Base-by-base conservation (phyloP, 768 basidiomycete genomes). In the Russula compacta region DNA sequence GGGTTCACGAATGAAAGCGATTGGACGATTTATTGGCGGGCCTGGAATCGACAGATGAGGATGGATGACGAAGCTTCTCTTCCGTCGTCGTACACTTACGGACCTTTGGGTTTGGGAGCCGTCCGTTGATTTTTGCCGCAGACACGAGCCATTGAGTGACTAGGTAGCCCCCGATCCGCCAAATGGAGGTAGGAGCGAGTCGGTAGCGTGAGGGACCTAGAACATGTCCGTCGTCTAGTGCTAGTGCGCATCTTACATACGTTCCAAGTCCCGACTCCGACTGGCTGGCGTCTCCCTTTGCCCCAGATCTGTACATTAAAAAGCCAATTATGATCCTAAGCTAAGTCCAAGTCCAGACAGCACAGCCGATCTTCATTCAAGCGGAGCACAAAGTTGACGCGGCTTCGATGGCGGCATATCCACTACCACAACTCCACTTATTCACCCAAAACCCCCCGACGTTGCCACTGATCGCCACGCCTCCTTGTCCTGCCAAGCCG, bases 181-280 rank as follows among this genome's bases (percentile, higher is more conserved):
- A 44, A 61, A 38, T 21, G 33, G n/a, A 53, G 47, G 56, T 61
- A 48, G 54, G 49, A 61, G 54, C 36, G 48, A 49, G 33, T 55
- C 46, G 19, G 46, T 50, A 48, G 48, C n/a, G 36, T 36, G 6
- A 55, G 8, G 36, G 53, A 60, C 59, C 59, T 60, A 55, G 59
- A 60, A 53, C 59, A 19, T 8, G 17, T 21, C 44, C 12, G 24
- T 10, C n/a, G 15, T 10, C 44, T n/a, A 9, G 9, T 44, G 39
- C 11, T 10, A 46, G 24, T 29, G 24, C 24, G 8, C 40, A 17
- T 17, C 14, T 12, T 24, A 47, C 50, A 19, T 39, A n/a, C 36
- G n/a, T 48, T 50, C 40, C 39, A 39, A 29, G 40, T 56, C 24
- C 24, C 24, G 24, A 19, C 15, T 29, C 60, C 60, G 55, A 21